Evolutionary conservation across 2,329 filamentous ascomycete species (phyloP).

Genomic region (Arachnopeziza araneosa): DNA sequence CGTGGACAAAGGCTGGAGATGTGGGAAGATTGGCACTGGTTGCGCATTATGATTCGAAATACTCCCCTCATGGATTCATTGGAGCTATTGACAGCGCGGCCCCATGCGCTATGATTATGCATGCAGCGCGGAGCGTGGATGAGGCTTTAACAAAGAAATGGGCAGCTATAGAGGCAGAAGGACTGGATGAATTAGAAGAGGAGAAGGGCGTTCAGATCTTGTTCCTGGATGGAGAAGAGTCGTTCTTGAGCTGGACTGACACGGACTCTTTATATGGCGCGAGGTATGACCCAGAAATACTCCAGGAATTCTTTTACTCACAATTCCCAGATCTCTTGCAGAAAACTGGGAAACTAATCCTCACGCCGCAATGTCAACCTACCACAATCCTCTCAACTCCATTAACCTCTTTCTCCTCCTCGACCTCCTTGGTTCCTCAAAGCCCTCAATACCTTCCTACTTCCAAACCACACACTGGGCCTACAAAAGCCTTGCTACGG

Average conservation of each 20-base stretch:
- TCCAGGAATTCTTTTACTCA: background rate
- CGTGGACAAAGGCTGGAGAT: constrained; percentile 69
- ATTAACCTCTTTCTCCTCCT: constrained; percentile 90
- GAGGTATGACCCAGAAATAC: constrained; percentile 45
- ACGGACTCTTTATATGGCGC: constrained; percentile 86
- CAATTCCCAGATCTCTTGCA: constrained; percentile 58
- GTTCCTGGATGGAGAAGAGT: constrained; percentile 90
- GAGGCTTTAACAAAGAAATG: constrained; percentile 76
- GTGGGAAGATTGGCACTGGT: constrained; percentile 79
- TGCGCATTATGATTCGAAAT: constrained; percentile 89
- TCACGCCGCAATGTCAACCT: constrained; percentile 68
- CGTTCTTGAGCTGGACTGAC: constrained; percentile 74
- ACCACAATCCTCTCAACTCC: constrained; percentile 65
- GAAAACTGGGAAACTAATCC: constrained; percentile 69
- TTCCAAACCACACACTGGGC: constrained; percentile 92
- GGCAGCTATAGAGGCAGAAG: constrained; percentile 61
- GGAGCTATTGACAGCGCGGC: constrained; percentile 92
- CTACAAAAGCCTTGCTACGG: constrained; percentile 66
- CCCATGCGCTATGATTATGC: constrained; percentile 89
- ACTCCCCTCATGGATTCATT: constrained; percentile 77
- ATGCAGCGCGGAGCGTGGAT: constrained; percentile 76
- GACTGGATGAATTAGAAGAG: constrained; percentile 57
- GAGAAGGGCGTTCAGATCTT: constrained; percentile 83
- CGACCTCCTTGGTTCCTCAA: constrained; percentile 70
- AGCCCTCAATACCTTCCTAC: constrained; percentile 74